Percentiles rank a stretch among this genome's conserved stretches.
These are phyloP conservation scores for Lentinula detonsa DNA, from an alignment of 768 basidiomycete genomes.

Conservation along the genomic window DNA sequence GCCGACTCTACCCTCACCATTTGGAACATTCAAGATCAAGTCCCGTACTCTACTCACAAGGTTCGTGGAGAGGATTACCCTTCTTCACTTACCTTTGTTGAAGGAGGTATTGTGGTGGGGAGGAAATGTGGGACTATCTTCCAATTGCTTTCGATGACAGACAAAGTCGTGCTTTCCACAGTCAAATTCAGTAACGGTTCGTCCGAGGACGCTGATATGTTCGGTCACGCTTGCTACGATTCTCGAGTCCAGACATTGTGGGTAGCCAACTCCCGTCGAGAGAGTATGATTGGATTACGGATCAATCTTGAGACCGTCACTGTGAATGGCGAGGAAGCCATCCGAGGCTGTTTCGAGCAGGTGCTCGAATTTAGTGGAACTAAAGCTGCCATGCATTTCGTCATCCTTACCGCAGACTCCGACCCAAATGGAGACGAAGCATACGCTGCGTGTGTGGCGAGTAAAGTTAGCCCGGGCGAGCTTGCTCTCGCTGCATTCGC, in stretches of 20 bases:
- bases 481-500: conserved; percentile 82
- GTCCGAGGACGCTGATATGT: conserved; percentile 79
- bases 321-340: conserved; percentile 53
- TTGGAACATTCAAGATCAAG: conserved; percentile 76
- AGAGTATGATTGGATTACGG: conserved; percentile 78
- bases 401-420: conserved; percentile 79
- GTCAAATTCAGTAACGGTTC: conserved; percentile 69
- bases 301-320: conserved; percentile 59
- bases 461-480: conserved; percentile 70
- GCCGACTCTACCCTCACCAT: conserved; percentile 76
- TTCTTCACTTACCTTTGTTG: conserved; percentile 80
- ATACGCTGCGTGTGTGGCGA: conserved; percentile 77
- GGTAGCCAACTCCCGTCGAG: conserved; percentile 81
- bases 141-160: conserved; percentile 74
- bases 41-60: conserved; percentile 70
- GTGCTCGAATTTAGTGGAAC: conserved; percentile 78
- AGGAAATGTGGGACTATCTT: conserved; percentile 81
- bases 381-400: conserved; percentile 84
- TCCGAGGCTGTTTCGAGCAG: conserved; percentile 70
- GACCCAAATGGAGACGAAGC: conserved; percentile 81
- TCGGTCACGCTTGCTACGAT: conserved; percentile 83
- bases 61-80: conserved; percentile 77
- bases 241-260: conserved; percentile 80
- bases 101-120: conserved; percentile 80
- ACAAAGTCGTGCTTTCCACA: conserved; percentile 68